phyloP scores from a whole-genome alignment of 495 filamentous ascomycete genomes.

The Lentithecium fluviatile region DNA sequence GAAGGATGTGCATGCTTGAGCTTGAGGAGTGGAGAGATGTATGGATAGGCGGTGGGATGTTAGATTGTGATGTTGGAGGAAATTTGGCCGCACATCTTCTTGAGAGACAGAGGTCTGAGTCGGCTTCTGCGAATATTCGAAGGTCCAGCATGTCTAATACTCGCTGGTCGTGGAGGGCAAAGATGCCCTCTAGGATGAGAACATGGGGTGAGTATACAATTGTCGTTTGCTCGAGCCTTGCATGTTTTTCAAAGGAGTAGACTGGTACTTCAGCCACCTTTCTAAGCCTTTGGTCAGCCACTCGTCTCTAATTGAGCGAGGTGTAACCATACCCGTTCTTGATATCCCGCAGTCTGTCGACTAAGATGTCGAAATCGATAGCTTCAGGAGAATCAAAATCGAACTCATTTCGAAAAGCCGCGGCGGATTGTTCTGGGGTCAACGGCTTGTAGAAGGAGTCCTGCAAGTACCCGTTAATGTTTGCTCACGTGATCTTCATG shows the following conservation, averaged over 20 bases:
- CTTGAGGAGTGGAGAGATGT: no score
- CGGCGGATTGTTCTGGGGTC: constrained; percentile 65
- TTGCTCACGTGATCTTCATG: constrained; percentile 17
- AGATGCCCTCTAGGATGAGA: constrained; percentile 90
- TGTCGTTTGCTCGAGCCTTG: constrained; percentile 72
- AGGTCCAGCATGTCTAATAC: constrained; percentile 87
- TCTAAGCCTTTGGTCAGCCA: constrained; percentile 48
- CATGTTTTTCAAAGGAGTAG: constrained; percentile 94
- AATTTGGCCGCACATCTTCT: constrained; percentile 68
- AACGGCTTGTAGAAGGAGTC: constrained; percentile 96
- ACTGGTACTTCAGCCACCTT: constrained; percentile 90
- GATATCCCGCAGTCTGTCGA: constrained; percentile 75
- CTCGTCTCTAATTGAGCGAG: not conserved
- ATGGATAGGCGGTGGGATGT: no score
- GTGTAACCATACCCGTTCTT: constrained; percentile 74
- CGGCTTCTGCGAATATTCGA: constrained; percentile 96
- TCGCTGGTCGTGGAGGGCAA: constrained; percentile 85
- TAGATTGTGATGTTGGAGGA: not conserved
- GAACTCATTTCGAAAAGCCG: constrained; percentile 84
- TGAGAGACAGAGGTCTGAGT: constrained; percentile 89
- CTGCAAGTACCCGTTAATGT: constrained; percentile 47
- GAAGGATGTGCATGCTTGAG: no score
- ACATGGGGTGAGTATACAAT: constrained; percentile 95
- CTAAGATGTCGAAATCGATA: constrained; percentile 89
- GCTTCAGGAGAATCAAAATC: constrained; percentile 94